Conservation (phyloP, 1,139 yeast genomes). For the Yamadazyma siamensis region DNA sequence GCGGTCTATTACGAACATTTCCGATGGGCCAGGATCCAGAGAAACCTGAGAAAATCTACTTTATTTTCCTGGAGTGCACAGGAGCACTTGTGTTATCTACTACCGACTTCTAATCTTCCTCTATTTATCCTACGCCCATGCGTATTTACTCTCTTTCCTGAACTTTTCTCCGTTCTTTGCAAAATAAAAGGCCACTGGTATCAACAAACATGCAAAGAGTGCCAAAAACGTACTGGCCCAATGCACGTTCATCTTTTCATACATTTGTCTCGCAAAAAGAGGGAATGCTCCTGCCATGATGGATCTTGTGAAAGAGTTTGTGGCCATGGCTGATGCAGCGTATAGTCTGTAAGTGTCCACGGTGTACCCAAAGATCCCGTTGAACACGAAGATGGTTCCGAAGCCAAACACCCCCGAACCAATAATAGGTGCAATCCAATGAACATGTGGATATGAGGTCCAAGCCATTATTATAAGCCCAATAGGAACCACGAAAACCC, state of each 20-base stretch:
- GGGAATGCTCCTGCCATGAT: conserved; percentile 39
- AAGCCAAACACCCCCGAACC: conserved; percentile 36
- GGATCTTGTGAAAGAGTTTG: conserved; percentile 37
- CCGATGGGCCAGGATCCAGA: too few species aligned
- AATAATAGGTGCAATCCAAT: conserved; percentile 41
- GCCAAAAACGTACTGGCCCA: conserved; percentile 43
- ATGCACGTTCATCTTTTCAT: conserved; percentile 31
- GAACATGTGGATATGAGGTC: conserved; percentile 34
- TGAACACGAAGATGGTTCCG: conserved; percentile 39
- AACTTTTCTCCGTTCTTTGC: conserved; percentile 32
- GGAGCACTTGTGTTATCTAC: too few species aligned
- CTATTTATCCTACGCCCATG: conserved; percentile 23
- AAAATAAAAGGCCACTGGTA: conserved; percentile 38
- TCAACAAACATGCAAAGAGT: conserved; percentile 25
- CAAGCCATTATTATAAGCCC: conserved; percentile 41
- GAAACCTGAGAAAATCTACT: too few species aligned
- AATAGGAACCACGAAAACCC: conserved; percentile 32
- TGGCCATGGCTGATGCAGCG: conserved; percentile 42
- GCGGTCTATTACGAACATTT: too few species aligned
- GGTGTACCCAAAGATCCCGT: conserved; percentile 36
- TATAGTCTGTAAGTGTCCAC: conserved; percentile 39
- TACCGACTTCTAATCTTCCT: too few species aligned
- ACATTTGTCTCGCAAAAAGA: conserved; percentile 37
- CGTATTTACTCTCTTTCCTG: conserved; percentile 23
- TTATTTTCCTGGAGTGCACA: too few species aligned